Base-by-base conservation (phyloP, 306 rosid genomes). In the Begonia masoniana region DNA sequence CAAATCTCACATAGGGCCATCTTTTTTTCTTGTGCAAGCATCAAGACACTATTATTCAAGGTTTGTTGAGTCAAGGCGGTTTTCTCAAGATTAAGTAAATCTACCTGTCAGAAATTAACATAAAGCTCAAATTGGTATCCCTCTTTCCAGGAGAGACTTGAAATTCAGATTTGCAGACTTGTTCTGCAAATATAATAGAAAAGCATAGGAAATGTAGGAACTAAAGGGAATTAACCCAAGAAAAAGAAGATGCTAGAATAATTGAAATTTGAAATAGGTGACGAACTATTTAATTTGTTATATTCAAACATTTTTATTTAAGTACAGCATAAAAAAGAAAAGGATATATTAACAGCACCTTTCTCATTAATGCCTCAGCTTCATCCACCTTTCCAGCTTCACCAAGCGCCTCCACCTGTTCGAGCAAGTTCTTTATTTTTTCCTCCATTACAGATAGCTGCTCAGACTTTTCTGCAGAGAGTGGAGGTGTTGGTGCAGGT, bases 331-430 rank as follows among this genome's bases (percentile, higher is more conserved):
- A 5, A 31, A 31, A 31, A 31, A 31, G 39, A 7, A 31, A 31
- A 31, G 9, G 39, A 0, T 31, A 31, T 46, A 51, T 61, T 60
- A 71, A 63, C 51, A 57, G 68, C 51, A 91, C 95, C 97, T 82
- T 92, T 72, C 99, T 83, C 99, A 92, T 92, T 15, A 86, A 80
- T 50, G 99, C 99, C 76, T 86, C 99, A 68, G 99, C 99, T 79
- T 92, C 99, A 68, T 92, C 99, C 69, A 92, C 96, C 73, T 92
- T 92, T 65, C 99, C 99, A 59, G 99, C 91, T 76, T 87, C 99
- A 67, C 99, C 99, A 54, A 92, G 93, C 47, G 92, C 69, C 71
- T 92, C 99, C 68, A 80, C 99, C 67, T 86, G 99, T 57, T 92
- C 99, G 59, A 92, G 79, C 59, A 92, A 84, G 72, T 92, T 92